Evolutionary conservation across 495 filamentous ascomycete species (phyloP).

Genomic region (Lasiosphaeria miniovina): DNA sequence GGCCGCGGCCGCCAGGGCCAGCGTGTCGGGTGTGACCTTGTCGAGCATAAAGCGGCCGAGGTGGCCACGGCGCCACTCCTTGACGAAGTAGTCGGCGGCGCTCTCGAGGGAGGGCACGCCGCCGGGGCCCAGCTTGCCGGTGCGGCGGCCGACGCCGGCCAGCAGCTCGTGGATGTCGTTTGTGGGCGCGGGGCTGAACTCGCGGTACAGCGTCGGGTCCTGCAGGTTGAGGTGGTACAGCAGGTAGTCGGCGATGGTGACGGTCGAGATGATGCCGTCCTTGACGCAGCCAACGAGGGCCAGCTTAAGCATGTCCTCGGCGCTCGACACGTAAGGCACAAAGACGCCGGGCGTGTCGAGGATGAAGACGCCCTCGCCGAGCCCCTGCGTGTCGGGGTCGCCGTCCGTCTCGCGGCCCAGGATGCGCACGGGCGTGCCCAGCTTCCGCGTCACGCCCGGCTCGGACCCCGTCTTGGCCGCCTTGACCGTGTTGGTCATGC

Average conservation of each 20-base stretch:
- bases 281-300: slow-evolving; percentile 88
- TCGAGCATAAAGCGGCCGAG: slow-evolving; percentile 80
- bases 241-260: slow-evolving; percentile 82
- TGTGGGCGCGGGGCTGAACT: slow-evolving; percentile 62
- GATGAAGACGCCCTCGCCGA: slow-evolving; percentile 48
- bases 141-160: slow-evolving; percentile 62
- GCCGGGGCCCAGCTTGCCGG: slow-evolving; percentile 73
- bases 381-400: slow-evolving; percentile 20
- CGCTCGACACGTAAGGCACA: slow-evolving; percentile 80
- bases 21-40: slow-evolving; percentile 60
- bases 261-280: slow-evolving; percentile 72
- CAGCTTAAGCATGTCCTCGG: slow-evolving; percentile 88
- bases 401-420: slow-evolving; percentile 22
- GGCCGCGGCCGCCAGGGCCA: slow-evolving; percentile 39
- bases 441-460: slow-evolving; percentile 85
- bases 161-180: slow-evolving; percentile 76
- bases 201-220: slow-evolving; percentile 53
- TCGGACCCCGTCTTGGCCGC: slow-evolving; percentile 79
- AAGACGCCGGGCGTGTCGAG: slow-evolving; percentile 74
- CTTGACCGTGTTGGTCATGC: slow-evolving; percentile 60
- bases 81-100: slow-evolving; percentile 78
- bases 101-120: slow-evolving; percentile 68
- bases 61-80: slow-evolving; percentile 75
- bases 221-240: slow-evolving; percentile 75
- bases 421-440: slow-evolving; percentile 80